phyloP scores from a whole-genome alignment of 1,139 yeast genomes.

The Meyerozyma sp. region DNA sequence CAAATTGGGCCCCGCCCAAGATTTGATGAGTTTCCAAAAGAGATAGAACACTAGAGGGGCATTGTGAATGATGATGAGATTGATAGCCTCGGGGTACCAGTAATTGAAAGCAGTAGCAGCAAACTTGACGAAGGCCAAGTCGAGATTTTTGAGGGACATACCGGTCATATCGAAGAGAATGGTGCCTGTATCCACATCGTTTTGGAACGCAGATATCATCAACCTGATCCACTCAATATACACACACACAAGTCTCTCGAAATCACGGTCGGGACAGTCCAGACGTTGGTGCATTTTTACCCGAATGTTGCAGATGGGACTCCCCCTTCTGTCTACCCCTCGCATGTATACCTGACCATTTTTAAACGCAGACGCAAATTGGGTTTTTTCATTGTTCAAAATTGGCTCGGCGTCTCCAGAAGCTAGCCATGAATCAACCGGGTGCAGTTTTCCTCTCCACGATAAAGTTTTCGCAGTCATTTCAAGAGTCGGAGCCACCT shows the following conservation, averaged over 20 bases:
- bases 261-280: slow-evolving; percentile 63
- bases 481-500: slow-evolving; percentile 52
- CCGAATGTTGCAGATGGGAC: slow-evolving; percentile 68
- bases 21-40: slow-evolving; percentile 78
- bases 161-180: slow-evolving; percentile 72
- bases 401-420: slow-evolving; percentile 52
- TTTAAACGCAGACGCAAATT: slow-evolving; percentile 46
- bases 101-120: slow-evolving; percentile 76
- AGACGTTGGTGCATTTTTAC: slow-evolving; percentile 69
- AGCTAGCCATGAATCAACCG: slow-evolving; percentile 52
- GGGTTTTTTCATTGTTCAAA: slow-evolving; percentile 21
- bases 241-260: slow-evolving; percentile 61
- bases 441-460: slow-evolving; percentile 59
- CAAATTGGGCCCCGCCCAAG: slow-evolving; percentile 87
- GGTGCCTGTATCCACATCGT: slow-evolving; percentile 66
- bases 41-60: slow-evolving; percentile 91
- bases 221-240: slow-evolving; percentile 69
- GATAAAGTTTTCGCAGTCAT: slow-evolving; percentile 63
- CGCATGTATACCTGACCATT: slow-evolving; percentile 58
- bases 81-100: slow-evolving; percentile 82
- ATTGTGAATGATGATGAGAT: slow-evolving; percentile 69
- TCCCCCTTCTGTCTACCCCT: slow-evolving; percentile 58
- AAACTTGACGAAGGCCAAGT: slow-evolving; percentile 74
- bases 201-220: slow-evolving; percentile 37
- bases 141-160: slow-evolving; percentile 77